Evolutionary conservation across 176 grass and related monocot species (phyloP).

Genomic region (Rhynchospora pubera): DNA sequence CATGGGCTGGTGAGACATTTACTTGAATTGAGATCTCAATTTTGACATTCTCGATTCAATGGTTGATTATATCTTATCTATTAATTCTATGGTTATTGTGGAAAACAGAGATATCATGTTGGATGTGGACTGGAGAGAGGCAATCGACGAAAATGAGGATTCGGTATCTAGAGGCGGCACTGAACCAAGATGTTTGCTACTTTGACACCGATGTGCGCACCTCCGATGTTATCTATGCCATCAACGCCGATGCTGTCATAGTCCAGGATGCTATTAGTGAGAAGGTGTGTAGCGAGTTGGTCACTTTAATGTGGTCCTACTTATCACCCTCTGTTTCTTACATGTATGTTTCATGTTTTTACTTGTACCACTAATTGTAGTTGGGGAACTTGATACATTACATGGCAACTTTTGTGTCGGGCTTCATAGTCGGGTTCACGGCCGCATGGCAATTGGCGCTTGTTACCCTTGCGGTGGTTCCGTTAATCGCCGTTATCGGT

Average conservation of each 20-base stretch:
- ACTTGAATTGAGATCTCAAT: not conserved
- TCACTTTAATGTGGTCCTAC: not conserved
- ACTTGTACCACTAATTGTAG: slow-evolving; percentile 2
- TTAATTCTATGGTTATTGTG: not conserved
- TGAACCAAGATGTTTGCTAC: slow-evolving; percentile 89
- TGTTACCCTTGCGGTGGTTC: slow-evolving; percentile 81
- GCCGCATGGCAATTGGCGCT: slow-evolving; percentile 90
- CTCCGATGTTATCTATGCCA: slow-evolving; percentile 91
- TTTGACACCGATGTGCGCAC: slow-evolving; percentile 90
- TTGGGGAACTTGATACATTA: slow-evolving; percentile 96
- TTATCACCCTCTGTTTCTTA: not conserved
- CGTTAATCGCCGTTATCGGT: slow-evolving; percentile 89
- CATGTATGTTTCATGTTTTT: not conserved
- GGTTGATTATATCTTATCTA: no score
- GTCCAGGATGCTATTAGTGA: slow-evolving; percentile 99
- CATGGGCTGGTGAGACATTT: slow-evolving; percentile 55
- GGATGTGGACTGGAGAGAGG: slow-evolving; percentile 98
- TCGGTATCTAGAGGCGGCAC: slow-evolving; percentile 62
- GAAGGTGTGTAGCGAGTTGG: slow-evolving; percentile 35
- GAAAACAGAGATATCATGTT: slow-evolving; percentile 89
- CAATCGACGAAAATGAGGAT: slow-evolving; percentile 85
- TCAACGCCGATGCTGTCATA: slow-evolving; percentile 82
- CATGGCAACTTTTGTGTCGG: slow-evolving; percentile 95
- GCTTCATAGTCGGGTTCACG: slow-evolving; percentile 90
- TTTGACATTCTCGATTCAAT: not conserved